These are phyloP conservation scores for Phytophthora aleatoria DNA, from an alignment of 352 stramenopile genomes.

Conservation along the genomic window DNA sequence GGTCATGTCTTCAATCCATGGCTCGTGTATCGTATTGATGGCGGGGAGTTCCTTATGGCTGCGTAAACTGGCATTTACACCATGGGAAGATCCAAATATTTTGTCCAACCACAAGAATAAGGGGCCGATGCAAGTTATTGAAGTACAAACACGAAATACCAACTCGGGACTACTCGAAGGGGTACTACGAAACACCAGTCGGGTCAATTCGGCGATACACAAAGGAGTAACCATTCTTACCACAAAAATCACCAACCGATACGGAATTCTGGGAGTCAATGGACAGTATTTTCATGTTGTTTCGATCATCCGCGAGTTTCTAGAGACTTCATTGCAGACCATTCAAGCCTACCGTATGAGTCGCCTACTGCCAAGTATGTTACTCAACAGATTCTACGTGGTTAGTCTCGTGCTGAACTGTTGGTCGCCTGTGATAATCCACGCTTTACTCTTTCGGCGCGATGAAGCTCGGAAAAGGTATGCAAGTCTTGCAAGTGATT, in stretches of 20 bases:
- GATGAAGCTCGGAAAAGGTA: conserved; percentile 12
- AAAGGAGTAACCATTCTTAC: not conserved
- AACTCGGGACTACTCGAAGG: not conserved
- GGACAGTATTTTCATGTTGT: not conserved
- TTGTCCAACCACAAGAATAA: not conserved
- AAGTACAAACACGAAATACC: not conserved
- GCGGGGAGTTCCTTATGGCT: not conserved
- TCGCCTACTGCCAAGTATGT: conserved; percentile 7
- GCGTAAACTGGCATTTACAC: not conserved
- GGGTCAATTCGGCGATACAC: not conserved
- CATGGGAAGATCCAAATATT: not conserved
- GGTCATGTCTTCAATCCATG: not conserved
- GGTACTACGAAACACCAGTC: not conserved
- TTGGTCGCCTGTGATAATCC: not conserved
- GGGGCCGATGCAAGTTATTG: not conserved
- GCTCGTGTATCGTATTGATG: not conserved
- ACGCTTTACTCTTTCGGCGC: not conserved
- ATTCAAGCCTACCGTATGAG: conserved; percentile 32
- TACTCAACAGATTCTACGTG: conserved; percentile 28
- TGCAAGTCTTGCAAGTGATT: conserved; percentile 18
- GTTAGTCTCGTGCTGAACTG: not conserved
- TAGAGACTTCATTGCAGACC: conserved; percentile 19
- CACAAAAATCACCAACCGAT: not conserved
- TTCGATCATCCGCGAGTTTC: not conserved
- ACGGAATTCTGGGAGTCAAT: not conserved